Conservation (phyloP, 1,284 basidiomycete genomes). For the Schizopora paradoxa region DNA sequence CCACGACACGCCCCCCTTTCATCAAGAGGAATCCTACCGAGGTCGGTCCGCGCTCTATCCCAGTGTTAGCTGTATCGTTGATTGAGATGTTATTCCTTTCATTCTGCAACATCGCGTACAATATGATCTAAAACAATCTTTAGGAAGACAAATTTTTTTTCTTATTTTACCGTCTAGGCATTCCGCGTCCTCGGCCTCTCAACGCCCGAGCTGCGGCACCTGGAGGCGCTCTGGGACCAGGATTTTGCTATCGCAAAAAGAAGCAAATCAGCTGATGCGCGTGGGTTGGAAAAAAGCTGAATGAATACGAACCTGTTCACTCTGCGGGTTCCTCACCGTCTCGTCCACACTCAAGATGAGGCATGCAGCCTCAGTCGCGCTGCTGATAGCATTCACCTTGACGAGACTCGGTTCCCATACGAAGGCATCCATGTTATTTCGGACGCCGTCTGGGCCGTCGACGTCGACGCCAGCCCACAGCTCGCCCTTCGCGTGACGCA, state of each 20-base stretch:
- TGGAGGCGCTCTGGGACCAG: slow-evolving; percentile 80
- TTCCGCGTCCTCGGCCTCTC: slow-evolving; percentile 76
- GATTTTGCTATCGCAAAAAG: slow-evolving; percentile 46
- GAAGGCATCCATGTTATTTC: slow-evolving; percentile 95
- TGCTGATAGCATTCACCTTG: slow-evolving; percentile 92
- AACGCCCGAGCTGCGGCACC: slow-evolving; percentile 80
- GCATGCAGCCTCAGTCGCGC: slow-evolving; percentile 94
- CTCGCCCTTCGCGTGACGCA: slow-evolving; percentile 88
- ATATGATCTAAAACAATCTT: slow-evolving; percentile 14
- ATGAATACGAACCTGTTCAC: slow-evolving; percentile 64
- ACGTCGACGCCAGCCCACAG: slow-evolving; percentile 96
- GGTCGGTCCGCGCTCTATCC: no score
- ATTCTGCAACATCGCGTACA: no score
- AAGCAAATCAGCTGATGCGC: slow-evolving; percentile 18
- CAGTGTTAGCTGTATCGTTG: no score
- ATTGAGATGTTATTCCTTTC: no score
- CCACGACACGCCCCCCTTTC: no score
- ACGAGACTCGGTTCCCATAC: slow-evolving; percentile 98
- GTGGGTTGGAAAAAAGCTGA: slow-evolving; percentile 10
- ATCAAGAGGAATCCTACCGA: no score
- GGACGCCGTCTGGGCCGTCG: slow-evolving; percentile 81
- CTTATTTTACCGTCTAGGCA: slow-evolving; percentile 53
- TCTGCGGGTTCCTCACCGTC: slow-evolving; percentile 90
- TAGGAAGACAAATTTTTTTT: neutral
- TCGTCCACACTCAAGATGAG: slow-evolving; percentile 93